phyloP scores from a whole-genome alignment of 352 stramenopile genomes.

The Pythium dissimile region DNA sequence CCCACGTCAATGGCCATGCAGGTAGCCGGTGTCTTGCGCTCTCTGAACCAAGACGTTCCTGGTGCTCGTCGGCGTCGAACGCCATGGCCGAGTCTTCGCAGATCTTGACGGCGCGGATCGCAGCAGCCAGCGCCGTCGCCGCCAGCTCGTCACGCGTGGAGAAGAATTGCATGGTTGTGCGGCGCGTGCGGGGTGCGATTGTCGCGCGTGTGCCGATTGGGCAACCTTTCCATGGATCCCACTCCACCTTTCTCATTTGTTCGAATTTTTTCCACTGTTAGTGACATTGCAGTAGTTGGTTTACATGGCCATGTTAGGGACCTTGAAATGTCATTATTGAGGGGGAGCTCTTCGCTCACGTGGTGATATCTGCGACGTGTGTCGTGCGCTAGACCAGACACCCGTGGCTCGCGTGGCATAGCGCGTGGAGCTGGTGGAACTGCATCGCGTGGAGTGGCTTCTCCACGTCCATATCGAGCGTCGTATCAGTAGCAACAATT shows the following conservation, averaged over 20 bases:
- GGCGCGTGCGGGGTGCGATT: too few species aligned
- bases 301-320: not conserved
- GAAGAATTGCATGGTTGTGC: constrained; percentile 13
- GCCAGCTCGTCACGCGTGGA: constrained; percentile 5
- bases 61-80: constrained; percentile 20
- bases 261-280: constrained; percentile 3
- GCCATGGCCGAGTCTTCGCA: constrained; percentile 24
- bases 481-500: too few species aligned
- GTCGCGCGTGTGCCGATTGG: too few species aligned
- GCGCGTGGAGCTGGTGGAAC: constrained; percentile 14
- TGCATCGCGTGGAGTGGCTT: constrained; percentile 24
- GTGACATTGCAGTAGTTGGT: too few species aligned
- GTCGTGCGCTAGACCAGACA: not conserved
- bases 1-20: constrained; percentile 1
- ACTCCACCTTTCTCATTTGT: not conserved
- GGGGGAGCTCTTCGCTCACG: not conserved
- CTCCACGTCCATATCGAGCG: constrained; percentile 14
- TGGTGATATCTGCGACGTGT: constrained; percentile 12
- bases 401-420: not conserved
- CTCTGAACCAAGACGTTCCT: not conserved
- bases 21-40: not conserved
- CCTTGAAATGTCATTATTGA: not conserved
- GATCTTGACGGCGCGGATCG: constrained; percentile 29
- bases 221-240: not conserved
- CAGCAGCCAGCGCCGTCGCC: constrained; percentile 13